phyloP scores from a whole-genome alignment of 306 rosid genomes.

The Rosa chinensis region DNA sequence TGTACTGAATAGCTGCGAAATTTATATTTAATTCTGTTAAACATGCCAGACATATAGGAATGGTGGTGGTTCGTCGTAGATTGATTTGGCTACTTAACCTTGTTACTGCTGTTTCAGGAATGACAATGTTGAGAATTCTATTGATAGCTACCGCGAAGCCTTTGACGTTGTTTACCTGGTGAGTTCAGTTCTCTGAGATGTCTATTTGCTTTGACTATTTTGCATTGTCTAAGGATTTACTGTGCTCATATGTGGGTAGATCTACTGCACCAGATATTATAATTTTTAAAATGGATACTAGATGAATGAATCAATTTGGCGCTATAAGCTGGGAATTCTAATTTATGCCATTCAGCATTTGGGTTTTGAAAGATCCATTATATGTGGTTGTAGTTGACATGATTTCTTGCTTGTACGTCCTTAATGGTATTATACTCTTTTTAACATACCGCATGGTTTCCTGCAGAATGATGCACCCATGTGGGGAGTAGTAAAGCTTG shows the following conservation, averaged over 20 bases:
- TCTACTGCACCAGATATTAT: neutral
- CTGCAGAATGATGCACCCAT: slow-evolving; percentile 94
- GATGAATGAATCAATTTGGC: neutral
- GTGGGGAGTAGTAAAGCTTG: slow-evolving; percentile 73
- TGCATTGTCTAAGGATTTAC: neutral
- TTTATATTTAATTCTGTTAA: neutral
- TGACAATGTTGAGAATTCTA: slow-evolving; percentile 67
- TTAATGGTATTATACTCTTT: neutral
- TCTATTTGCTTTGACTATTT: neutral
- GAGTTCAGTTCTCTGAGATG: slow-evolving; percentile 33
- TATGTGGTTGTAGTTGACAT: neutral
- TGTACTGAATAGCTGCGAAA: neutral
- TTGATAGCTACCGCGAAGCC: slow-evolving; percentile 60
- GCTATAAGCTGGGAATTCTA: neutral
- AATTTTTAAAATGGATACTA: neutral
- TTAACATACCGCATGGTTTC: slow-evolving; percentile 20
- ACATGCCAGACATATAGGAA: neutral
- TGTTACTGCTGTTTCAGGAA: slow-evolving; percentile 58
- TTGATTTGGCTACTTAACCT: slow-evolving; percentile 17
- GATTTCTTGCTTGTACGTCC: neutral
- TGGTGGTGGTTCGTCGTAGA: neutral
- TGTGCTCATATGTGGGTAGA: neutral
- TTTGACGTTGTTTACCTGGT: slow-evolving; percentile 85
- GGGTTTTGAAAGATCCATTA: neutral
- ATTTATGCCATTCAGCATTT: neutral